Base-by-base conservation (phyloP, 306 rosid genomes). In the Fagus crenata region DNA sequence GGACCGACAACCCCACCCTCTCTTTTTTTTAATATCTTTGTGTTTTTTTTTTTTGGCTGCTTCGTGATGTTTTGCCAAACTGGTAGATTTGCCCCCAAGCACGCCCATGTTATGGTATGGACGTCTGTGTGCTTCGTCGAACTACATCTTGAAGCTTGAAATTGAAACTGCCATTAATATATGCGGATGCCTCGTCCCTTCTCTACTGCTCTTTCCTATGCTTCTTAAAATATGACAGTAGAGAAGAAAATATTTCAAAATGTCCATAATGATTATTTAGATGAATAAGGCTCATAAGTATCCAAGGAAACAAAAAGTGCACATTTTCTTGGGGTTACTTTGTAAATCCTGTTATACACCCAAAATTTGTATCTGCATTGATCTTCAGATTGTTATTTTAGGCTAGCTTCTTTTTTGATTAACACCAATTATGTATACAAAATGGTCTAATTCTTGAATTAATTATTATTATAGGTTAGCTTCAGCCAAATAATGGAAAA, bases 11-110 rank as follows among this genome's bases (percentile, higher is more conserved):
- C 14, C 14, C 13, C 3, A 0, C 14, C 51, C 51, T 0, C 0
- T 0, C 51, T 46, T 46, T 46, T 9, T 46, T 7, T 22, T 22
- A 22, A 22, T 22, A 22, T 22, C 28, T 22, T 22, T 22, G 28
- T 41, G 69, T 35, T 17, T 60, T 7, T 61, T 7, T 61, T 0
- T 22, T 22, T 22, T 22, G 28, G 76, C n/a, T 17, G 61, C 49
- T 77, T 28, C 12, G n/a, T 63, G 55, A 12, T 71, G 81, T 71
- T 35, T 55, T 22, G 71, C 49, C 60, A 71, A 58, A 41, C 17
- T 36, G 11, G 35, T 69, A 31, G 35, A 18, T 46, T 46, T 46
- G 33, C 40, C 41, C 69, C 12, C 72, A 22, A 22, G 3, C 59
- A 46, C 69, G n/a, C 67, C 63, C 67, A 28, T 59, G 32, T 51